phyloP scores from a whole-genome alignment of 2,329 filamentous ascomycete species.

The Blumeria graminis region DNA sequence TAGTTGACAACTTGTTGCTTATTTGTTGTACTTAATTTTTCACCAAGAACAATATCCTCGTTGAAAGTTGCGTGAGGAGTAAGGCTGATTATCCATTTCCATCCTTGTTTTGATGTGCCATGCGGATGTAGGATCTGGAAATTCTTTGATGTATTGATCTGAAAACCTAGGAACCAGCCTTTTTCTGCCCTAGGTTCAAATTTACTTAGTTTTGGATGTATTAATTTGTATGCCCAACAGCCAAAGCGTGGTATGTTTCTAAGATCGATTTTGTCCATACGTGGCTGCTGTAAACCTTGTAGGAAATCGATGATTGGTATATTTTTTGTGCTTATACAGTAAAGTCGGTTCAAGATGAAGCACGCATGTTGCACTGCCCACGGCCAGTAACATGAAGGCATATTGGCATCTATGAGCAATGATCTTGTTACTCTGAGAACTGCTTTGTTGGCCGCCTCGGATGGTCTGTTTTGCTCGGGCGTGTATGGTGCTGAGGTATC shows the following conservation, averaged over 20 bases:
- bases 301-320: not conserved
- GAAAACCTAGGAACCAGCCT: not conserved
- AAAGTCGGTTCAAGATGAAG: not conserved
- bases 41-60: not conserved
- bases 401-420: not conserved
- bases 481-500: not conserved
- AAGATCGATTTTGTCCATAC: not conserved
- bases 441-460: not conserved
- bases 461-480: not conserved
- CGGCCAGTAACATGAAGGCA: not conserved
- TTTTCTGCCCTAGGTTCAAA: not conserved
- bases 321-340: not conserved
- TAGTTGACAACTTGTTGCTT: not conserved
- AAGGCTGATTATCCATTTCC: not conserved
- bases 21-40: not conserved
- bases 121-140: not conserved
- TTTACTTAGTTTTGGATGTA: not conserved
- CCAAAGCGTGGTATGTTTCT: not conserved
- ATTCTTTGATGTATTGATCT: not conserved
- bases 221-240: not conserved
- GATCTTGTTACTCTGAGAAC: not conserved
- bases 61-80: not conserved
- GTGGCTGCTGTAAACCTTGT: not conserved
- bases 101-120: not conserved
- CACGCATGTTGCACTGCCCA: not conserved